Conservation (phyloP, 208 protist genomes). For the Leishmania aethiopica region DNA sequence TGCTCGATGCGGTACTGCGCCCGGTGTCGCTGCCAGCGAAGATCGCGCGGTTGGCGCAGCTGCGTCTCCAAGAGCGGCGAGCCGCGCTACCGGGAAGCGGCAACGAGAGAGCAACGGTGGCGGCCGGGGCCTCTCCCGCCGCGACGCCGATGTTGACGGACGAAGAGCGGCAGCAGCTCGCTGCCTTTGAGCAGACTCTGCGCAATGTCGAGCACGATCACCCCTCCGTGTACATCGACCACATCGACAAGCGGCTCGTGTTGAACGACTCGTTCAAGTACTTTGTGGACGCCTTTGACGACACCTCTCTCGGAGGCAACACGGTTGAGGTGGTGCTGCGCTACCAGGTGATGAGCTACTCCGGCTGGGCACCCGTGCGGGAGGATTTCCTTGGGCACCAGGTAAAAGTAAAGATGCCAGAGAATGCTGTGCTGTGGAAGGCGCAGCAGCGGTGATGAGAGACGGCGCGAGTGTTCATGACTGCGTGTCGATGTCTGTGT, state of each 20-base stretch:
- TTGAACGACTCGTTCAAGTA: constrained; percentile 68
- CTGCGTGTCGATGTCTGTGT: background rate
- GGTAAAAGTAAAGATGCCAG: constrained; percentile 11
- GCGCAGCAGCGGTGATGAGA: background rate
- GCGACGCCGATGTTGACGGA: constrained; percentile 41
- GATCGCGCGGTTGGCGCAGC: constrained; percentile 18
- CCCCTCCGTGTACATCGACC: constrained; percentile 35
- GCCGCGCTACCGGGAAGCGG: background rate
- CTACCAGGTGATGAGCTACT: constrained; percentile 82
- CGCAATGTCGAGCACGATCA: constrained; percentile 35
- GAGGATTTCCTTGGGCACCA: constrained; percentile 36
- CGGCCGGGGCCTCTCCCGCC: background rate
- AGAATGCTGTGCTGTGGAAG: background rate
- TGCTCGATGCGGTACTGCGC: constrained; percentile 59
- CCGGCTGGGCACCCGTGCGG: constrained; percentile 59
- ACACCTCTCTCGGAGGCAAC: constrained; percentile 19
- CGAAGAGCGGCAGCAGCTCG: constrained; percentile 35
- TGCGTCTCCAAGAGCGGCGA: constrained; percentile 21
- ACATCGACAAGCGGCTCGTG: constrained; percentile 39
- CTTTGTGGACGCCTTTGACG: constrained; percentile 50
- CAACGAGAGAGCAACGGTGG: background rate
- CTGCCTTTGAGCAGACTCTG: constrained; percentile 20
- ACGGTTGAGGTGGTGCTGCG: constrained; percentile 53
- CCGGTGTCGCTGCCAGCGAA: constrained; percentile 21
- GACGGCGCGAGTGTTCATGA: too few species aligned